Evolutionary conservation across 805 yeast genomes (phyloP).

Genomic region (Priceomyces medius): DNA sequence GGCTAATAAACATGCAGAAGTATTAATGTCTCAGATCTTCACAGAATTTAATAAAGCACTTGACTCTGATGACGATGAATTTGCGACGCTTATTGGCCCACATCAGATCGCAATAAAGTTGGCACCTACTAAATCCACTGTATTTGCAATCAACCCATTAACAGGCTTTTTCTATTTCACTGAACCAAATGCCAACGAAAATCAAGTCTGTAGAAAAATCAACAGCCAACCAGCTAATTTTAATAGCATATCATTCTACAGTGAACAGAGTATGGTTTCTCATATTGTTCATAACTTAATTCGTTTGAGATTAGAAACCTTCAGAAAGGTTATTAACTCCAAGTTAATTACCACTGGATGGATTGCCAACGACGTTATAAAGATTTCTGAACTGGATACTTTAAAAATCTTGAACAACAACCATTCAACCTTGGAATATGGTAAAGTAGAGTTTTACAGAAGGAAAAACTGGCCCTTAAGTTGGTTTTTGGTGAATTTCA

Average conservation of each 20-base stretch:
- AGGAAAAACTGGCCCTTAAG: conserved; percentile 56
- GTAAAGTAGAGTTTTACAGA: conserved; percentile 39
- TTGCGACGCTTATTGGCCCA: conserved; percentile 21
- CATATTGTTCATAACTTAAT: conserved; percentile 37
- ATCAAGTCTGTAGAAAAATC: conserved; percentile 28
- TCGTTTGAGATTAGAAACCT: conserved; percentile 48
- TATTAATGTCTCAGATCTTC: conserved; percentile 26
- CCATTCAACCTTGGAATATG: conserved; percentile 12
- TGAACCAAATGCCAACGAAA: conserved; percentile 40
- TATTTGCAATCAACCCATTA: conserved; percentile 40
- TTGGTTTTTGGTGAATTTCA: conserved; percentile 50
- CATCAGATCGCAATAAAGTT: conserved; percentile 36
- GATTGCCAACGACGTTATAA: conserved; percentile 58
- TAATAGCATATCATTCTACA: conserved; percentile 21
- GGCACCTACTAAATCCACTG: conserved; percentile 30
- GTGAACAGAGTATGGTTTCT: conserved; percentile 31
- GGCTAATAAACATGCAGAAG: conserved; percentile 39
- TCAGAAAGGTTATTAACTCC: conserved; percentile 50
- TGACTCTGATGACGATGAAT: conserved; percentile 8
- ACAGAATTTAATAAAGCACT: conserved; percentile 13
- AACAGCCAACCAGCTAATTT: conserved; percentile 22
- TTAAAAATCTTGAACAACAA: conserved; percentile 31
- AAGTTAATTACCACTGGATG: conserved; percentile 67
- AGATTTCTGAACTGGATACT: conserved; percentile 48
- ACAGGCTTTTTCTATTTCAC: conserved; percentile 41